A percentile compares a stretch with the other conserved stretches of the same genome.
Conservation (phyloP, 2,329 filamentous ascomycete genomes). For the Aspergillus piperis region DNA sequence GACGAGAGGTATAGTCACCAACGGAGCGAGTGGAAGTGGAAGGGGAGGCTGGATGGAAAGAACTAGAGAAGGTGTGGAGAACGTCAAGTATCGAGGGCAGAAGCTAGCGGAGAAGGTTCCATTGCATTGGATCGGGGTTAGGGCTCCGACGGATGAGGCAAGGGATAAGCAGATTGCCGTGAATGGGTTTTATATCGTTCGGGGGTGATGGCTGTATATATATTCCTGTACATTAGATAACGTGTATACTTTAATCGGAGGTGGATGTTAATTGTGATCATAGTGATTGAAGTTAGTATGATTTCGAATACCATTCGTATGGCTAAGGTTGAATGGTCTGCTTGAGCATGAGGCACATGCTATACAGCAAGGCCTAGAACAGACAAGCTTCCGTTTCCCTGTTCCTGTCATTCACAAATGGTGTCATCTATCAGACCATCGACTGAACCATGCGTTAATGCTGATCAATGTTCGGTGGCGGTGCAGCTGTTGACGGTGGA, state of each 20-base stretch:
- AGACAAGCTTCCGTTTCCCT: too few relatives aligned
- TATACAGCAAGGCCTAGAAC: too few relatives aligned
- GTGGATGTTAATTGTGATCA: background rate
- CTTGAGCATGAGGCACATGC: too few relatives aligned
- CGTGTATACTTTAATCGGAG: too few relatives aligned
- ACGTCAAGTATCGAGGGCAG: constrained; percentile 54
- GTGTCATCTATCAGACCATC: too few relatives aligned
- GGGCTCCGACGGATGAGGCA: constrained; percentile 47
- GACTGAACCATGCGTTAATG: too few relatives aligned
- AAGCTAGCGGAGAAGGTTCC: constrained; percentile 60
- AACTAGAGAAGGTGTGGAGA: constrained; percentile 51
- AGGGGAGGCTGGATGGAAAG: constrained; percentile 38
- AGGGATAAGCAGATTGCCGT: constrained; percentile 48
- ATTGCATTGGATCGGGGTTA: constrained; percentile 60
- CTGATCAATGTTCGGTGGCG: too few relatives aligned
- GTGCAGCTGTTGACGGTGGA: too few relatives aligned
- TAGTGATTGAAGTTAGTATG: too few relatives aligned
- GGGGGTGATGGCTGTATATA: constrained; percentile 6
- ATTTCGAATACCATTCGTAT: too few relatives aligned
- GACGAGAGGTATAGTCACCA: background rate
- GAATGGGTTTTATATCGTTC: constrained; percentile 43
- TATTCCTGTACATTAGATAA: background rate
- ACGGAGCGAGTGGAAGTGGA: background rate
- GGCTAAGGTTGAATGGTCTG: too few relatives aligned
- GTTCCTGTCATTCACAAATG: too few relatives aligned